Evolutionary conservation across 768 basidiomycete genomes (phyloP), one percentile per base, ranked within the genome.

Genomic region (Psilocybe tampanensis): DNA sequence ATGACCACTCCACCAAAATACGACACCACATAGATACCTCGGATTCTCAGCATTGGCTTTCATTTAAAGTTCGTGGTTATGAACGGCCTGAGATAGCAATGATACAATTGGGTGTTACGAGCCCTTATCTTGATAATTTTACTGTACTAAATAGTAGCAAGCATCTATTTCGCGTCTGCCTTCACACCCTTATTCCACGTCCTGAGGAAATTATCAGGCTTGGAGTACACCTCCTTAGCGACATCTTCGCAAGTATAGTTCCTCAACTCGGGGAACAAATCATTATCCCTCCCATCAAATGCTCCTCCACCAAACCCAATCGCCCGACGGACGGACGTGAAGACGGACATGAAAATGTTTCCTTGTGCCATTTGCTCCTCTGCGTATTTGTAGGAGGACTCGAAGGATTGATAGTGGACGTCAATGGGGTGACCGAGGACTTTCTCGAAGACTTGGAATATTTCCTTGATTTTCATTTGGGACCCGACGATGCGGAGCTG

Each of bases 251-350:
- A 59, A 13, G 41, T 54, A 26, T 49, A 48, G 2, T 23, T 8
- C 47, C 48, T 59, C 26, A 54, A 26, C 42, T 59, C 58, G 8
- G 58, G 58, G 23, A 54, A 59, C 7, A 32, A 49, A 4, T 21
- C 41, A 32, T 50, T 59, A 23, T 54, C 58, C 2, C 19, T 7
- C 13, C 43, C 36, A 8, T 29, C 23, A 13, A 59, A 18, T 2
- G 53, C 41, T 0, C 52, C 41, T 44, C 47, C 52, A 44, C 58
- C 58, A 39, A 59, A 59, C 5, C 58, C 58, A 21, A 59, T 11
- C 3, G 24, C 42, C 2, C 58, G 58, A 22, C 39, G 42, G 1
- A 54, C 19, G 17, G 52, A 49, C 8, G 47, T 50, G 47, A 59
- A 26, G 3, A 26, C 15, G 13, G 26, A 42, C 47, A 34, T 21